Conservation (phyloP, 73 alveolate genomes). For the Tetrahymena borealis region DNA sequence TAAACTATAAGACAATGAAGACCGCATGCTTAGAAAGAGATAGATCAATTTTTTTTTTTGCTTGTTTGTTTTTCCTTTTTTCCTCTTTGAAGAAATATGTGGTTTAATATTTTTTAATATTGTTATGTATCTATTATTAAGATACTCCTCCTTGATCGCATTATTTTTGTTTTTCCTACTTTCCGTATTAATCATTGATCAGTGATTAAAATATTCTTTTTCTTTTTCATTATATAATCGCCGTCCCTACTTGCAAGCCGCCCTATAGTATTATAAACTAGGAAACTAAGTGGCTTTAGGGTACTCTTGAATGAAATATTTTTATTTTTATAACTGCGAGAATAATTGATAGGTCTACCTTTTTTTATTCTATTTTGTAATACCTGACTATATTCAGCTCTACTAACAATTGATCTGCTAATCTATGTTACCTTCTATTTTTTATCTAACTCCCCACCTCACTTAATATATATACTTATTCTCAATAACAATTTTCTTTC, state of each 20-base stretch:
- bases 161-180: not conserved
- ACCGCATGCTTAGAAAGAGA: not conserved
- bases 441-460: constrained; percentile 4
- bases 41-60: not conserved
- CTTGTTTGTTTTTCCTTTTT: not conserved
- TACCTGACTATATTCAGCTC: not conserved
- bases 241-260: no score
- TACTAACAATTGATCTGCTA: no score
- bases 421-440: not conserved
- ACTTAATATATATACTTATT: not conserved
- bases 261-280: no score
- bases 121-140: not conserved
- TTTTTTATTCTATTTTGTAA: not conserved
- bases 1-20: not conserved
- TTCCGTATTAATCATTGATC: not conserved
- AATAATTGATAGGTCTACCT: not conserved
- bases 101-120: not conserved
- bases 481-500: not conserved
- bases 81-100: not conserved
- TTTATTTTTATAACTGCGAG: not conserved
- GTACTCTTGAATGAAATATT: no score
- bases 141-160: constrained; percentile 1
- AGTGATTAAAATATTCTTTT: not conserved
- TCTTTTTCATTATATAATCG: no score
- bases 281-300: no score